A percentile compares a stretch with the other conserved stretches of the same genome.
Evolutionary conservation across 164 flowering plant species (phyloP).

Genomic region (Tetracentron sinense): DNA sequence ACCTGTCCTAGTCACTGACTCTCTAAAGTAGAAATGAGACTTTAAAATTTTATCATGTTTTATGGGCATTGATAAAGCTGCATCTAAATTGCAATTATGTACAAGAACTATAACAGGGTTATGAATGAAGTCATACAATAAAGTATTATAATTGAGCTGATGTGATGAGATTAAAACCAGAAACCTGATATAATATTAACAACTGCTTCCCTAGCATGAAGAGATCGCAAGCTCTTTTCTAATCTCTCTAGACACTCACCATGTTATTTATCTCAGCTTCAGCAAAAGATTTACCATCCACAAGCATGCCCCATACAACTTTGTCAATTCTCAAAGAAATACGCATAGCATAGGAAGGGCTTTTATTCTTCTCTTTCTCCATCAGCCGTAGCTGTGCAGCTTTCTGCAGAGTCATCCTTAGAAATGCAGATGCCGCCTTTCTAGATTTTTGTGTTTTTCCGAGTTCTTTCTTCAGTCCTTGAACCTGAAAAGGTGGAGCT

Average conservation of each 20-base stretch:
- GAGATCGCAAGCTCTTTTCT: neutral
- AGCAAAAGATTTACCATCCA: conserved; percentile 97
- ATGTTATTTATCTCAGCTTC: conserved; percentile 96
- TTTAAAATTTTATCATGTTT: neutral
- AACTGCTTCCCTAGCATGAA: neutral
- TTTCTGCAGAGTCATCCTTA: conserved; percentile 82
- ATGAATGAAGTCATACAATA: neutral
- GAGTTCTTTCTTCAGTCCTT: conserved; percentile 74
- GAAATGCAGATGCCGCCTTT: conserved; percentile 74
- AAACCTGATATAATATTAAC: neutral
- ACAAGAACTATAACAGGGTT: neutral
- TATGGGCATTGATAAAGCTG: too few species aligned
- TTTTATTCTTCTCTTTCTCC: conserved; percentile 98
- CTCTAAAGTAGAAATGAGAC: too few species aligned
- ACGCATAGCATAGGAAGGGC: conserved; percentile 98
- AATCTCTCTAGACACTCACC: conserved; percentile 47
- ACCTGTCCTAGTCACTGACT: too few species aligned
- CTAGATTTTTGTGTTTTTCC: conserved; percentile 58
- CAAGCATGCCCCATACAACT: conserved; percentile 97
- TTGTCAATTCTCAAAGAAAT: conserved; percentile 87
- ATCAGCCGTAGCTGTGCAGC: conserved; percentile 89
- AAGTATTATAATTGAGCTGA: neutral
- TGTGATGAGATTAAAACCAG: neutral
- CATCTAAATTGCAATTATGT: neutral
- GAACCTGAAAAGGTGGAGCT: conserved; percentile 47